These are phyloP conservation scores for Geotrichum klebahnii DNA, from an alignment of 1,139 yeast genomes.

Conservation along the genomic window DNA sequence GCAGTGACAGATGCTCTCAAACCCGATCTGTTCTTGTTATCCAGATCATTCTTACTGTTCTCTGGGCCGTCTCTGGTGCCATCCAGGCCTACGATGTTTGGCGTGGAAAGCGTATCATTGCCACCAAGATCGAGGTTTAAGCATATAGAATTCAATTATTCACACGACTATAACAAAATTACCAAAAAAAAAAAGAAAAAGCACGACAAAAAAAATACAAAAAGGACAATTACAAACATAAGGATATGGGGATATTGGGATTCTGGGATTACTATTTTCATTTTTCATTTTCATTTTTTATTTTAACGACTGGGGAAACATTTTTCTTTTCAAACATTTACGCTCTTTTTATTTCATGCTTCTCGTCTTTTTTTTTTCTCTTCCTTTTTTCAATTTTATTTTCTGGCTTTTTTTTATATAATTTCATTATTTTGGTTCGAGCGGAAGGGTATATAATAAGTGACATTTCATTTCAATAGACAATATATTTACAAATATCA, in stretches of 20 bases:
- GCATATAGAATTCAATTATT: not conserved
- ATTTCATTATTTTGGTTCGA: no score
- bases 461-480: no score
- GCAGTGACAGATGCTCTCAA: conserved; percentile 34
- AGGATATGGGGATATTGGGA: not conserved
- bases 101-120: conserved; percentile 18
- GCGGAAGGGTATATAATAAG: no score
- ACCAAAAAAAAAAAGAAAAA: not conserved
- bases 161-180: no score
- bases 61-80: conserved; percentile 33
- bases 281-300: not conserved
- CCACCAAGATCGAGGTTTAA: conserved; percentile 18
- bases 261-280: not conserved
- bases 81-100: conserved; percentile 24
- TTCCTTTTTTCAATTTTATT: no score
- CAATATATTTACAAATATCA: not conserved
- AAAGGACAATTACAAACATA: not conserved
- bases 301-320: not conserved
- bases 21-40: conserved; percentile 34
- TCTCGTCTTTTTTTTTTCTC: not conserved
- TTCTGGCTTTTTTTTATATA: no score
- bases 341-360: not conserved
- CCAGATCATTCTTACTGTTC: conserved; percentile 30
- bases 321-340: not conserved
- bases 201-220: not conserved